Evolutionary conservation across 768 basidiomycete genomes (phyloP).

Genomic region (Macrolepiota fuliginosa): DNA sequence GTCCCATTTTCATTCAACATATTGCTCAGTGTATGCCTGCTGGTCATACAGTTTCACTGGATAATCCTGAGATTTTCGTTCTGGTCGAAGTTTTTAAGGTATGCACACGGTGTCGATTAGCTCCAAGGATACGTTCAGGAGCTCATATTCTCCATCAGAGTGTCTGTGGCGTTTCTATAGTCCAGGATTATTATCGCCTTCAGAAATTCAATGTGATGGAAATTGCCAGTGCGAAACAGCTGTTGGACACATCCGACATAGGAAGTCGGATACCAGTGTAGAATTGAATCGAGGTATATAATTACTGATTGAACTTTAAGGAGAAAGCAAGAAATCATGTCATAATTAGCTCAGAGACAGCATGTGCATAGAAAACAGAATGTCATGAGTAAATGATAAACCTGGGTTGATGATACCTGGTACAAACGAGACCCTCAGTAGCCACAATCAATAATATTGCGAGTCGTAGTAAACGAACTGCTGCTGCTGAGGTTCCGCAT

Average conservation of each 20-base stretch:
- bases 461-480: conserved; percentile 9
- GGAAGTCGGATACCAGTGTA: conserved; percentile 2
- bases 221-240: conserved; percentile 52
- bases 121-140: background rate
- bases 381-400: background rate
- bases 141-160: conserved; percentile 39
- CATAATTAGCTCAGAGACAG: background rate
- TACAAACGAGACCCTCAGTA: background rate
- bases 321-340: background rate
- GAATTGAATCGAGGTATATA: background rate
- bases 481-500: conserved; percentile 4
- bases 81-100: conserved; percentile 87
- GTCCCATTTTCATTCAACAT: conserved; percentile 59
- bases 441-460: conserved; percentile 5
- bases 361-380: background rate
- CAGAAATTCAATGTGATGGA: conserved; percentile 82
- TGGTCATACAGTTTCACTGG: conserved; percentile 65
- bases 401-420: background rate
- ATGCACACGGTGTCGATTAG: conserved; percentile 12
- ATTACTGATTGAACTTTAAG: no score
- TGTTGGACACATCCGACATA: background rate
- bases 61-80: conserved; percentile 68
- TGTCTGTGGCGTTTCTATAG: conserved; percentile 72
- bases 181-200: conserved; percentile 66
- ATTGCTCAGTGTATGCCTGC: conserved; percentile 71